A percentile compares a stretch with the other conserved stretches of the same genome.
These are phyloP conservation scores for Pezicula neosporulosa DNA, from an alignment of 2,329 filamentous ascomycete genomes.

Conservation along the genomic window DNA sequence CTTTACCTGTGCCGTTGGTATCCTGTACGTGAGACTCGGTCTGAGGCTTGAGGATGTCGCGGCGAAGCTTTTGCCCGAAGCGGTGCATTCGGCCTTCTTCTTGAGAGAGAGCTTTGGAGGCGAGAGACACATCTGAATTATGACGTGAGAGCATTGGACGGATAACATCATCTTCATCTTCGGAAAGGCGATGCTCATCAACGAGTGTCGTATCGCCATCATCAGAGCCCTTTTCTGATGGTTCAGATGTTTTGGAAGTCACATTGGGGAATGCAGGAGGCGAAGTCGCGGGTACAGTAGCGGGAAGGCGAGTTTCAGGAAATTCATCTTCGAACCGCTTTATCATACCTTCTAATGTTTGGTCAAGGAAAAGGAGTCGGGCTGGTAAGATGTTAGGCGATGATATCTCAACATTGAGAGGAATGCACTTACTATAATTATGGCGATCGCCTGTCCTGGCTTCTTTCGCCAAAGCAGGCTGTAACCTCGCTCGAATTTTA, in stretches of 20 bases:
- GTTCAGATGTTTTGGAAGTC: background rate
- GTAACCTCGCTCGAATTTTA: constrained; percentile 80
- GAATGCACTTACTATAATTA: constrained; percentile 64
- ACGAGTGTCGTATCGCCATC: constrained; percentile 17
- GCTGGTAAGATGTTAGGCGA: constrained; percentile 38
- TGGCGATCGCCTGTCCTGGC: constrained; percentile 66
- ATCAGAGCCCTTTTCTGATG: background rate
- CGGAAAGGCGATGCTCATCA: constrained; percentile 28
- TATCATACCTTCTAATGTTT: constrained; percentile 87
- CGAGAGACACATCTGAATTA: constrained; percentile 65
- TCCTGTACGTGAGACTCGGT: constrained; percentile 15
- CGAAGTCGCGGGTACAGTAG: constrained; percentile 13
- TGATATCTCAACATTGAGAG: background rate
- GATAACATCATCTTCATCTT: constrained; percentile 35
- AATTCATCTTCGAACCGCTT: constrained; percentile 95
- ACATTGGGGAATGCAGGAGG: constrained; percentile 13
- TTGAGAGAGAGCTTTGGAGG: constrained; percentile 58
- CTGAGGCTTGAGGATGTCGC: constrained; percentile 52
- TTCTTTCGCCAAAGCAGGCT: constrained; percentile 78
- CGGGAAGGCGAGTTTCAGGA: constrained; percentile 68
- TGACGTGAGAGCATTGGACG: constrained; percentile 48
- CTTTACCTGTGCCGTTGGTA: constrained; percentile 39
- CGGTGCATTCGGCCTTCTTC: constrained; percentile 71
- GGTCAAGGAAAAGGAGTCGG: constrained; percentile 80
- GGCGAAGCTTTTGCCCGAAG: constrained; percentile 62